phyloP scores from a whole-genome alignment of 805 yeast genomes.

The Kurtzmaniella fragi region DNA sequence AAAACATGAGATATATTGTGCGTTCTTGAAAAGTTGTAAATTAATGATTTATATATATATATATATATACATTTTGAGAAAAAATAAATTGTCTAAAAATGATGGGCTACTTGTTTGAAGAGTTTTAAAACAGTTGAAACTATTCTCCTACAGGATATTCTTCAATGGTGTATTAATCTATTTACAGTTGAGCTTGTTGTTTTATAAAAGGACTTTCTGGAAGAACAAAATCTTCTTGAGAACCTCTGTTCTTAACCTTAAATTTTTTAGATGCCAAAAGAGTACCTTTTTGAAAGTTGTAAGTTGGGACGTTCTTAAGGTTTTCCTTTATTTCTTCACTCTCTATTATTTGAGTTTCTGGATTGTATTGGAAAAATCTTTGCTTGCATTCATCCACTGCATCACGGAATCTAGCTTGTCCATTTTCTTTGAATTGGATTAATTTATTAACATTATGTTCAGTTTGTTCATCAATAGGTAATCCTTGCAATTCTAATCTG shows the following conservation, averaged over 20 bases:
- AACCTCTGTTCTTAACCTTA: conserved; percentile 23
- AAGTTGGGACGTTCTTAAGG: conserved; percentile 11
- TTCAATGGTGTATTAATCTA: not conserved
- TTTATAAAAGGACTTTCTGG: conserved; percentile 31
- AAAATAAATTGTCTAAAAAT: too few relatives aligned
- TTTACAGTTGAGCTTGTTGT: not conserved
- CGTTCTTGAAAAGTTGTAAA: not conserved
- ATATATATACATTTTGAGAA: too few relatives aligned
- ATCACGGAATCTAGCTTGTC: conserved; percentile 48
- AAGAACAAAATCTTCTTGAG: conserved; percentile 10
- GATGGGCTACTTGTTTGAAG: too few relatives aligned
- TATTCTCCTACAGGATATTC: not conserved
- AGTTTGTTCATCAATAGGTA: conserved; percentile 48
- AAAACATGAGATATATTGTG: not conserved
- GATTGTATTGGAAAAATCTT: conserved; percentile 31
- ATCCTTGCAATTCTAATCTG: conserved; percentile 62
- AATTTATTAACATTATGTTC: conserved; percentile 51
- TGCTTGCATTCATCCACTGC: conserved; percentile 52
- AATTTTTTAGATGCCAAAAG: conserved; percentile 29
- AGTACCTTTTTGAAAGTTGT: conserved; percentile 26
- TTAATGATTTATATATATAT: not conserved
- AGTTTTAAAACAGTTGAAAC: too few relatives aligned
- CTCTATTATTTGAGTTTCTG: conserved; percentile 21
- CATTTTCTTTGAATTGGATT: conserved; percentile 41
- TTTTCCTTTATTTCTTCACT: conserved; percentile 19